phyloP scores from a whole-genome alignment of 2,329 filamentous ascomycete genomes.

The Aurifilum marmelostoma region DNA sequence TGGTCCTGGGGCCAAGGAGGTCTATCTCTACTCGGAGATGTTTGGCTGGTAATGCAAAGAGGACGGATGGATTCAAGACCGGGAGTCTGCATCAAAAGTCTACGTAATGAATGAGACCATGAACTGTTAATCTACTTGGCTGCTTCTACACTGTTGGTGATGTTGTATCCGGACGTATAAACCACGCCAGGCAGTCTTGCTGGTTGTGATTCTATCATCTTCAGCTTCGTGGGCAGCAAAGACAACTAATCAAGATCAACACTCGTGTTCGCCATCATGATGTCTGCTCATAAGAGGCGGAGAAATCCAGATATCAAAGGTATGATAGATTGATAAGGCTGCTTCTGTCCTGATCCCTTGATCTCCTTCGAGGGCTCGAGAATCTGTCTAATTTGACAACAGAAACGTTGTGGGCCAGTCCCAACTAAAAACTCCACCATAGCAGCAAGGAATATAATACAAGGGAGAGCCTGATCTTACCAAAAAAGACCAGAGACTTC shows the following conservation, averaged over 20 bases:
- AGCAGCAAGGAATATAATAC: not conserved
- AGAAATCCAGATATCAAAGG: not conserved
- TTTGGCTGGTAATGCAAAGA: slow-evolving; percentile 32
- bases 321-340: not conserved
- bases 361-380: not conserved
- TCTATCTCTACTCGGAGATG: slow-evolving; percentile 36
- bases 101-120: not conserved
- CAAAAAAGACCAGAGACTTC: not conserved
- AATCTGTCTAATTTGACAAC: not conserved
- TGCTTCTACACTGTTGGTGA: no score
- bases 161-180: no score
- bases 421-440: not conserved
- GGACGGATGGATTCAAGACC: no score
- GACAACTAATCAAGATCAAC: no score
- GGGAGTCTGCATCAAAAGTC: not conserved
- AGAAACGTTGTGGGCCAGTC: not conserved
- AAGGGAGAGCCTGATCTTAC: not conserved
- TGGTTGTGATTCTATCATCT: no score
- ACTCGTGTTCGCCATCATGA: not conserved
- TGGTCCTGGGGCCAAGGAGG: slow-evolving; percentile 33
- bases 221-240: no score
- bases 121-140: no score
- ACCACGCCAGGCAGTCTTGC: no score
- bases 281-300: not conserved
- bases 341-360: not conserved